These are phyloP conservation scores for Macrocybe gigantea DNA, from an alignment of 768 basidiomycete species.

Conservation along the genomic window DNA sequence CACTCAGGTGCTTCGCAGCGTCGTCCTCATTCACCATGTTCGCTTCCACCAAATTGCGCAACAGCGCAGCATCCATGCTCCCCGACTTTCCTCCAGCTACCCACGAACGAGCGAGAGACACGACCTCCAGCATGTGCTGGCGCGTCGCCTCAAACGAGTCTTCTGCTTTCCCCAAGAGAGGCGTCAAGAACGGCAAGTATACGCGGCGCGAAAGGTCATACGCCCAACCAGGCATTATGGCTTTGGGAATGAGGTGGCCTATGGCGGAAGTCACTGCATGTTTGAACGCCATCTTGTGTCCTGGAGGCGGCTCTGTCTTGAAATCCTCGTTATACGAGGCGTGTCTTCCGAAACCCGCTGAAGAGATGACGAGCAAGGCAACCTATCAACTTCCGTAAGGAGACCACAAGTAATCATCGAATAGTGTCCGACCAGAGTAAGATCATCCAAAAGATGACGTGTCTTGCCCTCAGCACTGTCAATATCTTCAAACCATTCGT, in stretches of 20 bases:
- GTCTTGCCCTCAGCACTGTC: slow-evolving; percentile 9
- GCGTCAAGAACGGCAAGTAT: slow-evolving; percentile 29
- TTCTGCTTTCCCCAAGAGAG: slow-evolving; percentile 18
- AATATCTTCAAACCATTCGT: slow-evolving; percentile 37
- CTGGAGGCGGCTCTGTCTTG: slow-evolving; percentile 16
- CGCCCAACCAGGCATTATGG: slow-evolving; percentile 27
- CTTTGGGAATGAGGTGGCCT: slow-evolving; percentile 20
- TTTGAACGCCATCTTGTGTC: slow-evolving; percentile 28
- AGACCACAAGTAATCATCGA: background rate
- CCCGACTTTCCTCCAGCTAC: slow-evolving; percentile 19
- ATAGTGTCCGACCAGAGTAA: background rate
- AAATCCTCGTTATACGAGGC: slow-evolving; percentile 26
- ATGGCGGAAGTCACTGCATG: slow-evolving; percentile 25
- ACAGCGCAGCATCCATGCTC: slow-evolving; percentile 28
- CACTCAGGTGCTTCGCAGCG: slow-evolving; percentile 26
- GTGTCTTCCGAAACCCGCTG: slow-evolving; percentile 35
- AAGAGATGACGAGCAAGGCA: slow-evolving; percentile 32
- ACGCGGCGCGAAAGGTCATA: slow-evolving; percentile 20
- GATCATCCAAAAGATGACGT: too few relatives aligned
- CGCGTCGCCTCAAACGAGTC: slow-evolving; percentile 30
- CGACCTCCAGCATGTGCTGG: slow-evolving; percentile 34
- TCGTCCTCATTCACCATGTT: slow-evolving; percentile 33
- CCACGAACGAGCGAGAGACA: slow-evolving; percentile 30
- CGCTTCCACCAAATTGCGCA: slow-evolving; percentile 41
- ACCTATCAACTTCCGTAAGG: slow-evolving; percentile 9